Evolutionary conservation across 176 grass and related monocot species (phyloP).

Genomic region (Tillandsia fasciculata): DNA sequence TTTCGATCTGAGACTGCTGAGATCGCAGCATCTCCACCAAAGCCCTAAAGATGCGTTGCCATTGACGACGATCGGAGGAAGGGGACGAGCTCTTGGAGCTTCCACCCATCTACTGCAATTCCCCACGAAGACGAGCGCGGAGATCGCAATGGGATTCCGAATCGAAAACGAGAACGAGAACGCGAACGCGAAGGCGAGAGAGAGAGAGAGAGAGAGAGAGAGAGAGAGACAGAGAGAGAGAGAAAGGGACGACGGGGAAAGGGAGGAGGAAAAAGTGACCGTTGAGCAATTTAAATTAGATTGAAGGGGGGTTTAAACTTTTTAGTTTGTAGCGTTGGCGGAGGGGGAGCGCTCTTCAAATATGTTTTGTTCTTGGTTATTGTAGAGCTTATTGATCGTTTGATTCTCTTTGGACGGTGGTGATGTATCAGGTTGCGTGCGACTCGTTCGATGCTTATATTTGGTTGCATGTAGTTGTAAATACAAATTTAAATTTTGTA

Average conservation of each 20-base stretch:
- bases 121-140: not conserved
- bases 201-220: not conserved
- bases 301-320: not conserved
- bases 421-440: no score
- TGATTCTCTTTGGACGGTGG: no score
- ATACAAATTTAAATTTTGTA: no score
- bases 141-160: not conserved
- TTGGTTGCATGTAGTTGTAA: no score
- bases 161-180: not conserved
- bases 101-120: constrained; percentile 19
- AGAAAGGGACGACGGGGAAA: not conserved
- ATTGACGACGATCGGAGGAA: constrained; percentile 7
- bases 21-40: constrained; percentile 29
- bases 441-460: no score
- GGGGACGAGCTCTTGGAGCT: not conserved
- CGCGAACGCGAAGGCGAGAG: not conserved
- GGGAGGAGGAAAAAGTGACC: not conserved
- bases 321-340: no score
- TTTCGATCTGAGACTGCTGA: constrained; percentile 19
- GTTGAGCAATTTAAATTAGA: constrained; percentile 2
- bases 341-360: no score
- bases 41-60: constrained; percentile 21
- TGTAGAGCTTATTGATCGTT: no score
- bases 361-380: no score
- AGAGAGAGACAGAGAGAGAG: not conserved